These are phyloP conservation scores for Mrakia frigida DNA, from an alignment of 768 basidiomycete species.

Conservation along the genomic window DNA sequence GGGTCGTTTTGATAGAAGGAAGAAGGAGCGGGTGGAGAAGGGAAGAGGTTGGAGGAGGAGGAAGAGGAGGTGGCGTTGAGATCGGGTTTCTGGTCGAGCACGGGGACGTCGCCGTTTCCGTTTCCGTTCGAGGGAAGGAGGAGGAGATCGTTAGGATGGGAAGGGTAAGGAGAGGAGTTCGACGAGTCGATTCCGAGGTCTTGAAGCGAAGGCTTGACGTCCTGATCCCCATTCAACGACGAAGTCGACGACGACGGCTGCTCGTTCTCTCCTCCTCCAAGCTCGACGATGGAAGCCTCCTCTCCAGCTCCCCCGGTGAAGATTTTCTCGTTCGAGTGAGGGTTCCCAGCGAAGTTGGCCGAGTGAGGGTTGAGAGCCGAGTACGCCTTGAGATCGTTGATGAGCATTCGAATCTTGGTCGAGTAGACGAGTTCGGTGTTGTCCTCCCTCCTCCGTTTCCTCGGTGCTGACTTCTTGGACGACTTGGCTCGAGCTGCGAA, in stretches of 20 bases:
- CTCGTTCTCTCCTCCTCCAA: conserved; percentile 1
- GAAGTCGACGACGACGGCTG: neutral
- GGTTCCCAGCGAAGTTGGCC: conserved; percentile 57
- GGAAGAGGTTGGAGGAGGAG: neutral
- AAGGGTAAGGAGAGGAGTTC: too few species aligned
- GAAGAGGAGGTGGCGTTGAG: neutral
- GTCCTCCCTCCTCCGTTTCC: neutral
- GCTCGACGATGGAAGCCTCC: neutral
- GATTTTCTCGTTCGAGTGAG: neutral
- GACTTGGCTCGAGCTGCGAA: conserved; percentile 13
- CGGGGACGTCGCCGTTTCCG: neutral
- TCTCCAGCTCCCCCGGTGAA: neutral
- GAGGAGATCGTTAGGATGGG: neutral
- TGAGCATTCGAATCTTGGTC: conserved; percentile 79
- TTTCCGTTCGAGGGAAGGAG: neutral
- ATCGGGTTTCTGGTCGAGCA: neutral
- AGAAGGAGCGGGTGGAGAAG: neutral
- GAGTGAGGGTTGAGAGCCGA: conserved; percentile 83
- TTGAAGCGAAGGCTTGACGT: neutral
- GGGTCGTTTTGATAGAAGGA: conserved; percentile 4
- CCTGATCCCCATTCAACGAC: neutral
- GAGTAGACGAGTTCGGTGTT: conserved; percentile 48
- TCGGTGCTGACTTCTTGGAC: conserved; percentile 21
- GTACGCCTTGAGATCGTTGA: conserved; percentile 71
- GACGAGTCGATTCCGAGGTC: neutral